Base-by-base conservation (phyloP, 1,284 basidiomycete genomes). In the Sporisorium graminicola region DNA sequence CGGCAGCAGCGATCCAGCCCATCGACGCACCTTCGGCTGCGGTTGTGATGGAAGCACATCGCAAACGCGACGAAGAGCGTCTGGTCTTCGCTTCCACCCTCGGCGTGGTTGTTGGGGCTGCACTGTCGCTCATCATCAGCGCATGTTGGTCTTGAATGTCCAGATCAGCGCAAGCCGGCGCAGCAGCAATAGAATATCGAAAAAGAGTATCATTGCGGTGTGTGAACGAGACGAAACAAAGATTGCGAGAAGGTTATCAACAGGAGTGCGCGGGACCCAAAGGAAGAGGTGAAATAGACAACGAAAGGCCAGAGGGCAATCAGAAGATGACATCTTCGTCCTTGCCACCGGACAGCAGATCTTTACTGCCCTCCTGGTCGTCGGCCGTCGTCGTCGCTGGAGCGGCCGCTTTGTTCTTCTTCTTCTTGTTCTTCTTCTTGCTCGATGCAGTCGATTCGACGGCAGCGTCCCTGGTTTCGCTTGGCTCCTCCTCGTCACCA, bases 321-420 rank as follows among this genome's bases (percentile, higher is more conserved):
- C 58, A 85, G 66, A 85, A 85, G 55, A 85, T 85, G 58, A 85
- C 83, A 61, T 85, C 84, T 24, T 81, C 78, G 57, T 85, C 84
- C 75, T 85, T 83, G 40, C 79, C 83, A 33, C 72, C 82, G 14
- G 66, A 70, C 13, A 85, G 65, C 56, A 85, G 20, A 56, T 85
- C 83, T 24, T 74, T 76, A 29, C 65, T 50, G 47, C 51, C 56
- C 31, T 72, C 59, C 1, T 63, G 62, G 18, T 68, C 54, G 4
- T 61, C 57, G 1, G 35, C 60, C n/a, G 55, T 55, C 27, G 53
- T 13, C 7, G 61, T 47, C 13, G 24, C 12, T 3, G 20, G 37
- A 12, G 63, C 50, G 26, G 43, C 49, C 24, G 22, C 37, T 24
- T 42, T 59, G 13, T 55, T 61, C 33, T 69, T 67, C 33, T 72